Evolutionary conservation across 2,329 filamentous ascomycete genomes (phyloP).

Genomic region (Clarireedia sp.): DNA sequence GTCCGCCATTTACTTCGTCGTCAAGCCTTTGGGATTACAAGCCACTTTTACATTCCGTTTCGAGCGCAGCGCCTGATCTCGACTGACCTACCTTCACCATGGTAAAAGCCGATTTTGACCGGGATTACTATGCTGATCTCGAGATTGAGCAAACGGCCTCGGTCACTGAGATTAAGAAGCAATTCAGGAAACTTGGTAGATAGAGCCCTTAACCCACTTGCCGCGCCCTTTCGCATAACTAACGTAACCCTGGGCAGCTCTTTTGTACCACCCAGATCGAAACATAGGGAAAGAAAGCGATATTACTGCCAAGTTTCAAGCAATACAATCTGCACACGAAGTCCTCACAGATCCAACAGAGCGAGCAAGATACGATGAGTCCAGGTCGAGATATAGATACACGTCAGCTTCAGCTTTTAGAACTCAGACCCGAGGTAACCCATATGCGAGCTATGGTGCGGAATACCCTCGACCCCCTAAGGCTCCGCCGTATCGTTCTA

Average conservation of each 20-base stretch:
- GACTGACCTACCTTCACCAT: conserved; percentile 17
- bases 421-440: conserved; percentile 26
- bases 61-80: neutral
- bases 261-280: conserved; percentile 63
- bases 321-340: conserved; percentile 63
- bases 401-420: conserved; percentile 14
- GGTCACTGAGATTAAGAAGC: conserved; percentile 59
- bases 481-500: conserved; percentile 20
- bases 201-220: conserved; percentile 14
- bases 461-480: conserved; percentile 28
- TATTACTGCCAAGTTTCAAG: conserved; percentile 60
- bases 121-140: conserved; percentile 62
- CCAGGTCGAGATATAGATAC: conserved; percentile 20
- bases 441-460: conserved; percentile 26
- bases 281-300: conserved; percentile 61
- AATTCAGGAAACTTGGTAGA: conserved; percentile 58
- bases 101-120: conserved; percentile 29
- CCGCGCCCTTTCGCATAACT: neutral
- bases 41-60: neutral
- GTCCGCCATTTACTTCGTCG: neutral
- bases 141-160: conserved; percentile 51
- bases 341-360: conserved; percentile 41
- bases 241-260: conserved; percentile 35
- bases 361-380: conserved; percentile 28
- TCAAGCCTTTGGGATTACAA: neutral